These are phyloP conservation scores for Xylariomycetidae sp. DNA, from an alignment of 2,329 filamentous ascomycete species.

Conservation along the genomic window DNA sequence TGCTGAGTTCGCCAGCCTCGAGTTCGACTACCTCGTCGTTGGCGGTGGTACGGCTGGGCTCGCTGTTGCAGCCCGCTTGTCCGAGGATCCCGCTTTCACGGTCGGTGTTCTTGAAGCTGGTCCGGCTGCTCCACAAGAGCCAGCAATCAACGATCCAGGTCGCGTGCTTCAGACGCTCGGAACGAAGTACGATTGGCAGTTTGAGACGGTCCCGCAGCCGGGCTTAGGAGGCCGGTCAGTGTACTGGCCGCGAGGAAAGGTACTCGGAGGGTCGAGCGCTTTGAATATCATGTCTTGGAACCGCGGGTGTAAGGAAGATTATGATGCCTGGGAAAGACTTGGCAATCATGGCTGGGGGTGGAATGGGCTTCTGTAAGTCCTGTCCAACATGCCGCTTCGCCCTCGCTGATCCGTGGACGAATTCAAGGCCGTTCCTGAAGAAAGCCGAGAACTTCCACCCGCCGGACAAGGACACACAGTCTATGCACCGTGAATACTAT, in stretches of 20 bases:
- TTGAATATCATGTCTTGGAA: constrained; percentile 56
- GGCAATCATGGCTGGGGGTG: constrained; percentile 58
- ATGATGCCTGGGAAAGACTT: constrained; percentile 52
- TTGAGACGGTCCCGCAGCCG: constrained; percentile 34
- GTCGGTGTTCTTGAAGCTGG: constrained; percentile 45
- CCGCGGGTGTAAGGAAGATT: constrained; percentile 41
- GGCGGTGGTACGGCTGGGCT: constrained; percentile 22
- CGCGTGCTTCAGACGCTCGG: constrained; percentile 32
- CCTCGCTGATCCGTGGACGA: too few relatives aligned
- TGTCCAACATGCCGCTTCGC: too few relatives aligned
- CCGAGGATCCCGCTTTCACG: constrained; percentile 33
- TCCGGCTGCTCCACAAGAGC: constrained; percentile 16
- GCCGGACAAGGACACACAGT: constrained; percentile 27
- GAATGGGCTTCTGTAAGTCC: constrained; percentile 35
- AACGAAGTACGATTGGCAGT: constrained; percentile 36
- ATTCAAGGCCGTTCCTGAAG: constrained; percentile 44
- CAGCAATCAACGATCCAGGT: constrained; percentile 30
- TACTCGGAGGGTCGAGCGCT: constrained; percentile 59
- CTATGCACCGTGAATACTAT: constrained; percentile 33
- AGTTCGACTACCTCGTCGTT: constrained; percentile 16
- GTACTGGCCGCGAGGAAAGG: constrained; percentile 39
- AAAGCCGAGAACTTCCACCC: constrained; percentile 44
- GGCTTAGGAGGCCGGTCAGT: constrained; percentile 34
- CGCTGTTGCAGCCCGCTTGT: constrained; percentile 35
- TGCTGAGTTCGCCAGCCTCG: constrained; percentile 3